Evolutionary conservation across 805 yeast species (phyloP), one percentile per base, ranked within the genome.

Genomic region (Lachancea sp.): DNA sequence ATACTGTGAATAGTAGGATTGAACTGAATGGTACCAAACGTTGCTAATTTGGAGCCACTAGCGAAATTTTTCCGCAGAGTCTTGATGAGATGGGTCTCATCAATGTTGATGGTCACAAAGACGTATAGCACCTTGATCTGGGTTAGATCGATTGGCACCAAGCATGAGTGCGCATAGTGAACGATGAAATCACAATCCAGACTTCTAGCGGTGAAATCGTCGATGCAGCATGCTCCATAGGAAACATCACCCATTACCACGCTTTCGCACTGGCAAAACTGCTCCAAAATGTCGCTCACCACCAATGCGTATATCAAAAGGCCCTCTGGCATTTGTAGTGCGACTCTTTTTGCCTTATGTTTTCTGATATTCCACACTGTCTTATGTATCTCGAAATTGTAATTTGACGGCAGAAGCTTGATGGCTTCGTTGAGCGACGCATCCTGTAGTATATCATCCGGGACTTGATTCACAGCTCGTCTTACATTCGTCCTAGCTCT

Each of bases 241-340:
- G 97, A 87, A 0, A 93, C 99, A 63, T 93, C 99, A 2, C 99
- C 99, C 99, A 93, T 93, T 2, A 91, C 93, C 1, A 93, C 71
- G 0, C 90, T 85, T 58, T 90, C 96, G 43, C 84, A 88, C 2
- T 69, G 66, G 62, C 97, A 90, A 55, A 93, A 91, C 63, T 90
- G 96, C 58, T 88, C 95, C 30, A 93, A 62, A 19, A 93, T 91
- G 65, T 93, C 99, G 3, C 95, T 76, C n/a, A 93, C 78, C 32
- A 93, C 76, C 49, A 95, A 73, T 0, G 97, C 82, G 60, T 90
- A 93, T 1, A 93, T 85, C 41, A 93, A 69, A 26, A 93, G 67
- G 1, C 99, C 99, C 65, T 93, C 99, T 1, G 99, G 99, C 96
- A 93, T 86, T 59, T 93, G 99, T 20, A 93, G 67, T 1, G 96